Evolutionary conservation across 176 grass and related monocot species (phyloP).

Genomic region (maize (Zea mays)): DNA sequence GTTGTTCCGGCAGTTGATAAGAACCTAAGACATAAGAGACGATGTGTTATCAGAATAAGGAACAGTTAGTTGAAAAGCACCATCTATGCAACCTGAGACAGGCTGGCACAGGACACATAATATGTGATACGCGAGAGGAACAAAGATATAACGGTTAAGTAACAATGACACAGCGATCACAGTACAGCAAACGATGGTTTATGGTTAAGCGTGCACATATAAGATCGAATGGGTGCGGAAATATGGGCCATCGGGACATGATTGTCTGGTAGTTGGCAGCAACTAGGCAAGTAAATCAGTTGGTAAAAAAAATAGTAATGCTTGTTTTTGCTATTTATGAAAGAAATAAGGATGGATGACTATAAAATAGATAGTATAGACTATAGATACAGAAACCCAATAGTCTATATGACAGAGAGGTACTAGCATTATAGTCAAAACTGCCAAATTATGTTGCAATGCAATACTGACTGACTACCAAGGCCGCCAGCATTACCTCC

Average conservation of each 20-base stretch:
- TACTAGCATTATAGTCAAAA: background rate
- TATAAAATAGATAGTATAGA: background rate
- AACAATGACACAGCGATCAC: background rate
- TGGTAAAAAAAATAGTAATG: background rate
- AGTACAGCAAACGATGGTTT: background rate
- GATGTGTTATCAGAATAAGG: background rate
- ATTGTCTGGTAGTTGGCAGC: background rate
- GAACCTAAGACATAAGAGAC: constrained; percentile 50
- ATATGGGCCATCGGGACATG: background rate
- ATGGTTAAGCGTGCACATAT: background rate
- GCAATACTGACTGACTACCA: background rate
- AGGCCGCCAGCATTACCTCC: background rate
- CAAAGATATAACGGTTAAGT: background rate
- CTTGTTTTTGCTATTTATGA: background rate
- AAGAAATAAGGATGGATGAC: background rate
- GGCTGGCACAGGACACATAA: background rate
- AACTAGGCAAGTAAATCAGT: background rate
- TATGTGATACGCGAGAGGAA: background rate
- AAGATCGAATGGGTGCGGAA: background rate
- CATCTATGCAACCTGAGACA: background rate
- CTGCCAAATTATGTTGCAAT: background rate
- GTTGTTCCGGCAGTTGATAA: constrained; percentile 98
- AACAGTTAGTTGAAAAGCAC: background rate
- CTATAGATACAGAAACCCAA: background rate
- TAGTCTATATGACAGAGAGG: background rate